Evolutionary conservation across 2,329 filamentous ascomycete genomes (phyloP), one percentile per base, ranked within the genome.

Genomic region (Calonectria naviculata): DNA sequence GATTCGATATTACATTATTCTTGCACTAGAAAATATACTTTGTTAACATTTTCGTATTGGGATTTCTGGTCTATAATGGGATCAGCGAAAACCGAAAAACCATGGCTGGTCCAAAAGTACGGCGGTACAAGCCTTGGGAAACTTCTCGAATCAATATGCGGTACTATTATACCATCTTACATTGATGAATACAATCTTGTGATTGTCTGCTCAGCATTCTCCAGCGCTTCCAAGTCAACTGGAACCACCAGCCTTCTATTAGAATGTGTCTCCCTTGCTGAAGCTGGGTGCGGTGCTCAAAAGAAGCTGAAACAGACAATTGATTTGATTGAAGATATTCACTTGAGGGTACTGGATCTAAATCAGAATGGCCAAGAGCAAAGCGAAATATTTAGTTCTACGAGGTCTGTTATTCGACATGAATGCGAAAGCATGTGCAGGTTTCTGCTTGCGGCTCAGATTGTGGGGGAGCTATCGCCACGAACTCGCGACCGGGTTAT

Each of bases 181-280:
- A 15, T 44, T 9, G 38, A 42, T 17, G 36, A 68, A n/a, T 64
- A 68, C 19, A 44, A 54, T 19, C 58, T 68, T 2, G 44, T 52
- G 2, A n/a, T 68, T 5, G 58, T 68, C 1, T 68, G 66, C 36
- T 68, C 66, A 15, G 66, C 66, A 9, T 34, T 64, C 36, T 64
- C 58, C 0, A 46, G 58, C 3, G n/a, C 58, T 15, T 64, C 66
- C 46, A 68, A 68, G 36, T 61, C 58, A 12, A 64, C 24, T 7
- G 66, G 66, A 9, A 68, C 66, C 2, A 68, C 66, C 19, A 68
- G 58, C 13, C 7, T 64, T 4, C 29, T 68, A 19, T 17, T 68
- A 4, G 41, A 68, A 34, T 61, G 56, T 26, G 44, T 61, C 13
- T 24, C 26, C 7, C 38, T 42, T 21, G 56, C 56, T 15, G 56